These are phyloP conservation scores for Talaromyces sp. DNA, from an alignment of 2,329 filamentous ascomycete species.

Conservation along the genomic window DNA sequence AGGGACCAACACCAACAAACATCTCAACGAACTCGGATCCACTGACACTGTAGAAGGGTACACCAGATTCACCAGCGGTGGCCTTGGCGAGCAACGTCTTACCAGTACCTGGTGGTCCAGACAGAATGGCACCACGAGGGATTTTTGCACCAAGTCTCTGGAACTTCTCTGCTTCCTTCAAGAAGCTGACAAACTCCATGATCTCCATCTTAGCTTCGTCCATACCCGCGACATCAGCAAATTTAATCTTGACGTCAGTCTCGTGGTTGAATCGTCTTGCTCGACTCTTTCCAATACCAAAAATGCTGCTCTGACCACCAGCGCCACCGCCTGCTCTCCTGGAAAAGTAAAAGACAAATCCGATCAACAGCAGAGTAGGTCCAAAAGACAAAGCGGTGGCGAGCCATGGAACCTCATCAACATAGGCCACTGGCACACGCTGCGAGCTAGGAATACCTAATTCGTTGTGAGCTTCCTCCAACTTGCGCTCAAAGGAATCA, in stretches of 20 bases:
- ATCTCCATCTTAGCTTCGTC: constrained; percentile 98
- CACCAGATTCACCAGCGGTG: constrained; percentile 91
- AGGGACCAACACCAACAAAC: constrained; percentile 98
- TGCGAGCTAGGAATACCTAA: constrained; percentile 82
- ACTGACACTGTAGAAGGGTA: constrained; percentile 97
- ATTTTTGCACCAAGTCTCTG: constrained; percentile 96
- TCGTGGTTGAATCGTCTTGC: constrained; percentile 98
- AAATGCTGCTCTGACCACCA: constrained; percentile 71
- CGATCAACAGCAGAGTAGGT: constrained; percentile 82
- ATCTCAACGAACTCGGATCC: constrained; percentile 99
- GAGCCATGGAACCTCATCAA: constrained; percentile 69
- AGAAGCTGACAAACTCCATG: constrained; percentile 98
- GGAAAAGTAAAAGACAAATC: constrained; percentile 74
- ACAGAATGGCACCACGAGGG: constrained; percentile 90
- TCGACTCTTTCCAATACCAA: constrained; percentile 92
- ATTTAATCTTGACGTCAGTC: constrained; percentile 93
- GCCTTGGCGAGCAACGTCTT: constrained; percentile 97
- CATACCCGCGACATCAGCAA: constrained; percentile 93
- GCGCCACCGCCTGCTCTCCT: constrained; percentile 68
- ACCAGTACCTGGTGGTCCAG: constrained; percentile 96
- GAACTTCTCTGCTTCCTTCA: constrained; percentile 90
- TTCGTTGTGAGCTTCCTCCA: constrained; percentile 85
- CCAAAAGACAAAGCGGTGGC: constrained; percentile 75
- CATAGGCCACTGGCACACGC: constrained; percentile 88
- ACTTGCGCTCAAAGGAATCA: constrained; percentile 82